Percentiles rank a stretch among this genome's conserved stretches.
Evolutionary conservation across 257 asterid genomes (phyloP).

Genomic region (Paraleonurus japonicus): DNA sequence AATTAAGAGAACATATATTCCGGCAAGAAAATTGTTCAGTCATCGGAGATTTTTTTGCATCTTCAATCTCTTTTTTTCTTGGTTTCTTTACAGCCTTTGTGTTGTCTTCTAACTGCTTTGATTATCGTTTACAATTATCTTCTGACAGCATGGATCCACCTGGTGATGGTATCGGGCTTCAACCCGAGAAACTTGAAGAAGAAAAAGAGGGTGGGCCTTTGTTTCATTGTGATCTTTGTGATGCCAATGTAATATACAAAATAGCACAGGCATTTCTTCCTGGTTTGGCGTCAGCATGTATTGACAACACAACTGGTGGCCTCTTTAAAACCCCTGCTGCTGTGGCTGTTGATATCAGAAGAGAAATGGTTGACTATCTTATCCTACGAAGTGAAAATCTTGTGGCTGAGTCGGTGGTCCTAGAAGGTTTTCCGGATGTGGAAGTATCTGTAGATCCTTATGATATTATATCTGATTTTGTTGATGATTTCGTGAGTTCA

Average conservation of each 20-base stretch:
- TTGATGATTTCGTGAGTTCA: conserved; percentile 28
- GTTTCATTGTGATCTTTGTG: conserved; percentile 30
- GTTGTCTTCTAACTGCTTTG: not conserved
- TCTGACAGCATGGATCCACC: conserved; percentile 27
- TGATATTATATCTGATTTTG: conserved; percentile 26
- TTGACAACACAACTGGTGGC: conserved; percentile 33
- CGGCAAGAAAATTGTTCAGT: not conserved
- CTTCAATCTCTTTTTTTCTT: not conserved
- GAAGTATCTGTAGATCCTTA: conserved; percentile 27
- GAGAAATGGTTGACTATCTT: conserved; percentile 30
- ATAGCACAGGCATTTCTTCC: conserved; percentile 29
- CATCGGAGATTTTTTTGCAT: not conserved
- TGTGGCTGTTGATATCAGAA: conserved; percentile 30
- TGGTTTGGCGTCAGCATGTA: conserved; percentile 33
- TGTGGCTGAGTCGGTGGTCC: conserved; percentile 29
- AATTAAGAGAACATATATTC: not conserved
- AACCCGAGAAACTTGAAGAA: conserved; percentile 31
- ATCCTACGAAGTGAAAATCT: conserved; percentile 28
- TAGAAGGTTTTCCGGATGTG: conserved; percentile 29
- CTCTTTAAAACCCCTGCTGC: conserved; percentile 29
- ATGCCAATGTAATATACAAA: conserved; percentile 26
- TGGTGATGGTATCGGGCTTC: conserved; percentile 23
- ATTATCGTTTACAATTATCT: conserved; percentile 2
- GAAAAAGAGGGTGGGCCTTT: conserved; percentile 30
- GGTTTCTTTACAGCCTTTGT: not conserved